Conservation (phyloP, 2,329 filamentous ascomycete genomes). For the Ophiostoma montium region DNA sequence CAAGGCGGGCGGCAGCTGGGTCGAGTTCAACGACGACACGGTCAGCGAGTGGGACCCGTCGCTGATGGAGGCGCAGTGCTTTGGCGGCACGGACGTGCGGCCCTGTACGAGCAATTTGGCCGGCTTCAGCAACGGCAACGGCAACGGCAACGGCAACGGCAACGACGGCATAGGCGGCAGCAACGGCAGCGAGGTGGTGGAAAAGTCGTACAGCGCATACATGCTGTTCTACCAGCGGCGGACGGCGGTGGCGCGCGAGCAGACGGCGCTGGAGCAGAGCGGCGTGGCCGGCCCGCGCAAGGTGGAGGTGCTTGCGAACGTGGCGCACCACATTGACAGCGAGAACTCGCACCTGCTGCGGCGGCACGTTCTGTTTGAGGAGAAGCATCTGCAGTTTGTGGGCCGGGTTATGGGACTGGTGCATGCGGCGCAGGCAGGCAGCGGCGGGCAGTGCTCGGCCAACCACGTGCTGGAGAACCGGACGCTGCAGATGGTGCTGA, state of each 20-base stretch:
- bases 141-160: slow-evolving; percentile 30
- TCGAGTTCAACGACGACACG: slow-evolving; percentile 88
- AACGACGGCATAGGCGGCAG: slow-evolving; percentile 24
- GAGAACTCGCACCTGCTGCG: slow-evolving; percentile 64
- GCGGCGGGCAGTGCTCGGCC: slow-evolving; percentile 31
- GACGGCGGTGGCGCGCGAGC: slow-evolving; percentile 44
- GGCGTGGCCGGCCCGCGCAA: slow-evolving; percentile 21
- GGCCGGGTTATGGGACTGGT: slow-evolving; percentile 44
- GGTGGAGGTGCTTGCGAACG: slow-evolving; percentile 28
- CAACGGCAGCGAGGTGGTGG: slow-evolving; percentile 33
- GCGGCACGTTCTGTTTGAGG: slow-evolving; percentile 68
- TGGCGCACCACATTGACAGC: slow-evolving; percentile 46
- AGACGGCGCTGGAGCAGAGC: slow-evolving; percentile 26
- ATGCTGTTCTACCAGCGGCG: slow-evolving; percentile 94
- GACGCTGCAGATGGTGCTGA: slow-evolving; percentile 41
- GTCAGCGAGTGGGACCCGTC: slow-evolving; percentile 63
- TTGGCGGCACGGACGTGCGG: slow-evolving; percentile 54
- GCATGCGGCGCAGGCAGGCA: slow-evolving; percentile 34
- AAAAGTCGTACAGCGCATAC: slow-evolving; percentile 78
- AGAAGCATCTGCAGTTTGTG: slow-evolving; percentile 54
- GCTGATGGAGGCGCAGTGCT: slow-evolving; percentile 62
- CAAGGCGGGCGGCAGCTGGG: slow-evolving; percentile 43
- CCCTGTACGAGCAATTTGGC: no score
- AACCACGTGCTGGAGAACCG: slow-evolving; percentile 30
- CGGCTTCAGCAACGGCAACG: no score